Evolutionary conservation across 169 alveolate genomes (phyloP).

Genomic region (Eimeria maxima): DNA sequence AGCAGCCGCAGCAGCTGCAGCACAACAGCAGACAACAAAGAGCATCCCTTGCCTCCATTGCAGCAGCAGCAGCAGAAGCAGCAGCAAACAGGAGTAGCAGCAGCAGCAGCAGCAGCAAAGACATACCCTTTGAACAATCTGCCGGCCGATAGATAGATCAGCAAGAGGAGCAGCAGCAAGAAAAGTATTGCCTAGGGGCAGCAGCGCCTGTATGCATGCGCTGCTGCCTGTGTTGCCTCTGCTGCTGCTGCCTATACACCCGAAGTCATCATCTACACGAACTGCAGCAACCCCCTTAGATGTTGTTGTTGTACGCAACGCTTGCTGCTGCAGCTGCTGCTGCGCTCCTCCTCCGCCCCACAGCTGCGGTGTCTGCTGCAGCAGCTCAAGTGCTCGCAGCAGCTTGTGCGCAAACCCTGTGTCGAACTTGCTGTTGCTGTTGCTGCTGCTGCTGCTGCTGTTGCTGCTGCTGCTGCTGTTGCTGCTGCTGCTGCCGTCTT

Average conservation of each 20-base stretch:
- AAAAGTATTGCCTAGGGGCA: slow-evolving; percentile 35
- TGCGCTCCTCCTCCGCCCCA: slow-evolving; percentile 70
- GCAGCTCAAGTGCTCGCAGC: slow-evolving; percentile 59
- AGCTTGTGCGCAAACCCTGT: slow-evolving; percentile 52
- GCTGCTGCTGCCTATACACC: slow-evolving; percentile 46
- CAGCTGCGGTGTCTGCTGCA: slow-evolving; percentile 76
- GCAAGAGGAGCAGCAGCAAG: slow-evolving; percentile 42
- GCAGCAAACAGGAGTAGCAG: background rate
- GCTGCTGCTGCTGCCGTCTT: background rate
- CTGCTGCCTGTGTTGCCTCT: slow-evolving; percentile 41
- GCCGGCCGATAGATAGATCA: slow-evolving; percentile 36
- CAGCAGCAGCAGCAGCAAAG: background rate
- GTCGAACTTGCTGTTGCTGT: slow-evolving; percentile 1
- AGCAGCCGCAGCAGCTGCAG: slow-evolving; percentile 71
- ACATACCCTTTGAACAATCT: slow-evolving; percentile 33
- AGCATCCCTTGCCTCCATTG: background rate
- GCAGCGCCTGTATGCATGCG: slow-evolving; percentile 37
- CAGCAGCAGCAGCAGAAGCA: slow-evolving; percentile 45
- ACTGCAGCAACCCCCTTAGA: slow-evolving; percentile 40
- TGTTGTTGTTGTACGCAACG: background rate
- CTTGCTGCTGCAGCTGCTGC: slow-evolving; percentile 68
- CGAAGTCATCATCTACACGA: slow-evolving; percentile 9
- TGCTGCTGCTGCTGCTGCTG: slow-evolving; percentile 29
- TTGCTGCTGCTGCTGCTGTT: background rate
- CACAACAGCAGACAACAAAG: background rate